phyloP scores from a whole-genome alignment of 306 rosid genomes.

The Acacia acuminata region DNA sequence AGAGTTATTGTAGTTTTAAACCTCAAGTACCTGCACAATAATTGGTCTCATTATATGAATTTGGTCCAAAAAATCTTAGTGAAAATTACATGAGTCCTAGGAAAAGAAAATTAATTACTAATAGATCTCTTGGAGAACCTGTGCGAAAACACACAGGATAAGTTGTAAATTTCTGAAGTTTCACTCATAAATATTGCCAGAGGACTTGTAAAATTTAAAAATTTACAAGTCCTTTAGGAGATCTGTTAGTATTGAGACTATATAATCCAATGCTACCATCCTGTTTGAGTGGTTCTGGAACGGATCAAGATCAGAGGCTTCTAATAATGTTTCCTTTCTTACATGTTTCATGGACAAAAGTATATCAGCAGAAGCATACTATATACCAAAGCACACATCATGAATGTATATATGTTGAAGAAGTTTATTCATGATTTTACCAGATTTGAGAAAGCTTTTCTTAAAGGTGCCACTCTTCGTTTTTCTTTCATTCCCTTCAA shows the following conservation, averaged over 20 bases:
- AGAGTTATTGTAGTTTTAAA: slow-evolving; percentile 54
- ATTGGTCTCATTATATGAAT: background rate
- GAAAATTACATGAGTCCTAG: background rate
- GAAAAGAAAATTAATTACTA: too few species aligned
- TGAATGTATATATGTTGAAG: too few species aligned
- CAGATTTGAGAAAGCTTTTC: too few species aligned
- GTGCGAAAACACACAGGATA: background rate
- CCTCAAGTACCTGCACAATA: slow-evolving; percentile 55
- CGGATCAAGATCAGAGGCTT: slow-evolving; percentile 38
- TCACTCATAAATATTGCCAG: background rate
- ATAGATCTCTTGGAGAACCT: background rate
- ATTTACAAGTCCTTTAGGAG: background rate
- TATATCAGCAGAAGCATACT: too few species aligned
- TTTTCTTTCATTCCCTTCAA: too few species aligned
- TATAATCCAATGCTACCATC: slow-evolving; percentile 76
- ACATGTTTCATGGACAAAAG: too few species aligned
- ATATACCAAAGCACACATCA: too few species aligned
- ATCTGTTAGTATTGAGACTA: slow-evolving; percentile 38
- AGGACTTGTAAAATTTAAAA: background rate
- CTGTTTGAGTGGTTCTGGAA: slow-evolving; percentile 66
- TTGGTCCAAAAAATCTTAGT: background rate
- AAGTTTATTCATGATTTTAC: too few species aligned
- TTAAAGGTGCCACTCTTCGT: too few species aligned
- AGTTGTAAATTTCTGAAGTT: background rate
- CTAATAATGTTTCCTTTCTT: too few species aligned